These are phyloP conservation scores for Aspergillus wentii DNA, from an alignment of 495 filamentous ascomycete species.

Conservation along the genomic window DNA sequence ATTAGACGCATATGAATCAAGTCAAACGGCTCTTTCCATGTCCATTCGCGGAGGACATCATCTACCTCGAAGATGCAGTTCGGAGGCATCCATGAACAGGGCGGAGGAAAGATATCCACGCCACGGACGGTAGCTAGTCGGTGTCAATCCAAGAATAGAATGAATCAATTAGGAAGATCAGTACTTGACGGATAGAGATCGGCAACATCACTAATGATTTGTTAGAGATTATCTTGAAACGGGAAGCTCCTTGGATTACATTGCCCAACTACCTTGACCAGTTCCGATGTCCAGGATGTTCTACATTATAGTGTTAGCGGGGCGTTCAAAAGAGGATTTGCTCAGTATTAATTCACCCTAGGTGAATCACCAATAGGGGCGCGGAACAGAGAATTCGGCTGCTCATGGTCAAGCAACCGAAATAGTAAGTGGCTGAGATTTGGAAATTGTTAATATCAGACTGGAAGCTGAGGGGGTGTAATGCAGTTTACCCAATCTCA, in stretches of 20 bases:
- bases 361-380: slow-evolving; percentile 12
- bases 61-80: slow-evolving; percentile 26
- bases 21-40: slow-evolving; percentile 25
- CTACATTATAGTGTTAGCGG: slow-evolving; percentile 7
- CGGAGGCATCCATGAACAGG: slow-evolving; percentile 15
- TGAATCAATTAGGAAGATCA: slow-evolving; percentile 2
- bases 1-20: slow-evolving; percentile 29
- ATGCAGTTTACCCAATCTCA: slow-evolving; percentile 11
- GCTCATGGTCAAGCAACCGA: slow-evolving; percentile 12
- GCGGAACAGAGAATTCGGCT: slow-evolving; percentile 11
- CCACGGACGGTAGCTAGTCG: slow-evolving; percentile 15
- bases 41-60: slow-evolving; percentile 23
- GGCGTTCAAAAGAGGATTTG: not conserved
- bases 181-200: slow-evolving; percentile 10
- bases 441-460: slow-evolving; percentile 1
- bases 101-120: slow-evolving; percentile 21
- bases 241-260: slow-evolving; percentile 4
- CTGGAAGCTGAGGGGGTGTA: not conserved
- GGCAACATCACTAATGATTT: slow-evolving; percentile 8
- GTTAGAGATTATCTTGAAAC: not conserved
- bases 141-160: not conserved
- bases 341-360: slow-evolving; percentile 6
- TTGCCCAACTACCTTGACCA: slow-evolving; percentile 16
- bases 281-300: slow-evolving; percentile 18
- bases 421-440: slow-evolving; percentile 12